Conservation (phyloP, 2,329 filamentous ascomycete genomes). For the Stagonosporopsis chrysanthemi region DNA sequence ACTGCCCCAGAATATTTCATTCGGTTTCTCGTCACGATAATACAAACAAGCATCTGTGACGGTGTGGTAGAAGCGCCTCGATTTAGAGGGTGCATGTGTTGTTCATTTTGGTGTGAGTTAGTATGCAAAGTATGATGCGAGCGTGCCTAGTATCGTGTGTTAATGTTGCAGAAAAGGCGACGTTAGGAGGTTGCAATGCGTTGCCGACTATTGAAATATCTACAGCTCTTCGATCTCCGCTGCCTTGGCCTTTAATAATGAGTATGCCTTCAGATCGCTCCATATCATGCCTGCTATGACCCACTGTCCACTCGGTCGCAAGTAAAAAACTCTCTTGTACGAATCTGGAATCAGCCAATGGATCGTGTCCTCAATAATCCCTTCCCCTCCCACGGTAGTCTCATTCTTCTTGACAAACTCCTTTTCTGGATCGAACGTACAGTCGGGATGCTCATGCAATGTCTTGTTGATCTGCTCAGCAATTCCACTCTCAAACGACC, state of each 20-base stretch:
- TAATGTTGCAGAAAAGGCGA: neutral
- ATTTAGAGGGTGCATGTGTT: too few relatives aligned
- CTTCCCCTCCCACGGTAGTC: constrained; percentile 13
- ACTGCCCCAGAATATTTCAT: too few relatives aligned
- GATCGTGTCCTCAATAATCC: constrained; percentile 31
- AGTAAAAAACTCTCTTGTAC: constrained; percentile 43
- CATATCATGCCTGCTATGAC: constrained; percentile 34
- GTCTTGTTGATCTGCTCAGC: constrained; percentile 35
- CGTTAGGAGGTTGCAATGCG: neutral
- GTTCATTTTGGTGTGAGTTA: too few relatives aligned
- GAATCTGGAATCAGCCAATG: constrained; percentile 42
- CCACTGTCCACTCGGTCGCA: constrained; percentile 34
- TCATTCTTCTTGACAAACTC: constrained; percentile 33
- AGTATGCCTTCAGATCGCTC: constrained; percentile 23
- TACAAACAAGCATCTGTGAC: too few relatives aligned
- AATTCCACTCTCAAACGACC: constrained; percentile 37
- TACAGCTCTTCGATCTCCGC: constrained; percentile 16
- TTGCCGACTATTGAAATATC: neutral
- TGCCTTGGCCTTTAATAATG: neutral
- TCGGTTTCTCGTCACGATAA: too few relatives aligned
- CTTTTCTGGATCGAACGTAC: constrained; percentile 34
- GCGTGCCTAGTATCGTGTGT: too few relatives aligned
- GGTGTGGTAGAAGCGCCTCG: too few relatives aligned
- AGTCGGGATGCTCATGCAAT: constrained; percentile 36
- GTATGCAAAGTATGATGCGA: too few relatives aligned